These are phyloP conservation scores for Aspergillus arachidicola DNA, from an alignment of 2,329 filamentous ascomycete genomes.

Conservation along the genomic window DNA sequence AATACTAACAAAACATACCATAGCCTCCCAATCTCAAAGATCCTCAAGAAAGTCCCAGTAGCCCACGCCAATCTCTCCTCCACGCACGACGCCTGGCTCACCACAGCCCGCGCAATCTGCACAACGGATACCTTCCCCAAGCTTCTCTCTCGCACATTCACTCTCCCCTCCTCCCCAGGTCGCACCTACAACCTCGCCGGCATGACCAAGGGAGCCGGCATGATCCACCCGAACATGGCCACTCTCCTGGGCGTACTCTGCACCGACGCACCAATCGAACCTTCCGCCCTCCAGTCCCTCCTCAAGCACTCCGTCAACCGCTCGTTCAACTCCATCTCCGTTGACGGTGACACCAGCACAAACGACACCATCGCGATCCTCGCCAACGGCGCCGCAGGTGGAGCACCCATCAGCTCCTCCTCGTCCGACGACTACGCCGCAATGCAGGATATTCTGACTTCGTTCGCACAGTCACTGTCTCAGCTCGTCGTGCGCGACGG, in stretches of 20 bases:
- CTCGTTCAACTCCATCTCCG: conserved; percentile 95
- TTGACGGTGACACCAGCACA: conserved; percentile 95
- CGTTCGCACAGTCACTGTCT: conserved; percentile 80
- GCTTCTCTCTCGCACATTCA: conserved; percentile 81
- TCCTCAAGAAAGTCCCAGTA: conserved; percentile 76
- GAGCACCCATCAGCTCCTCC: conserved; percentile 59
- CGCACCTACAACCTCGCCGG: conserved; percentile 83
- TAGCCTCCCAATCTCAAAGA: conserved; percentile 87
- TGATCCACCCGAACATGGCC: conserved; percentile 99
- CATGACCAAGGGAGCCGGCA: conserved; percentile 97
- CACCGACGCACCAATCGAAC: conserved; percentile 81
- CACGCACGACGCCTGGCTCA: conserved; percentile 83
- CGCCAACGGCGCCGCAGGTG: conserved; percentile 91
- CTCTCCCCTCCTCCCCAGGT: conserved; percentile 75
- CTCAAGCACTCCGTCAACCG: conserved; percentile 75
- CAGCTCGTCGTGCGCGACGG: conserved; percentile 94
- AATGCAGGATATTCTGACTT: conserved; percentile 71
- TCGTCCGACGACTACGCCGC: conserved; percentile 66
- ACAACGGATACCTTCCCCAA: conserved; percentile 99
- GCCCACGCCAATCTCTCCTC: conserved; percentile 72
- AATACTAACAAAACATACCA: conserved; percentile 4
- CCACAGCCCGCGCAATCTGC: conserved; percentile 87
- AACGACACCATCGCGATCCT: conserved; percentile 94
- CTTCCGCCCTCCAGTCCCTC: conserved; percentile 66
- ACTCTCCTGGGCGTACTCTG: conserved; percentile 89